A percentile compares a stretch with the other conserved stretches of the same genome.
These are phyloP conservation scores for Chlorella sp. DNA, from an alignment of 139 green algal species.

Conservation along the genomic window DNA sequence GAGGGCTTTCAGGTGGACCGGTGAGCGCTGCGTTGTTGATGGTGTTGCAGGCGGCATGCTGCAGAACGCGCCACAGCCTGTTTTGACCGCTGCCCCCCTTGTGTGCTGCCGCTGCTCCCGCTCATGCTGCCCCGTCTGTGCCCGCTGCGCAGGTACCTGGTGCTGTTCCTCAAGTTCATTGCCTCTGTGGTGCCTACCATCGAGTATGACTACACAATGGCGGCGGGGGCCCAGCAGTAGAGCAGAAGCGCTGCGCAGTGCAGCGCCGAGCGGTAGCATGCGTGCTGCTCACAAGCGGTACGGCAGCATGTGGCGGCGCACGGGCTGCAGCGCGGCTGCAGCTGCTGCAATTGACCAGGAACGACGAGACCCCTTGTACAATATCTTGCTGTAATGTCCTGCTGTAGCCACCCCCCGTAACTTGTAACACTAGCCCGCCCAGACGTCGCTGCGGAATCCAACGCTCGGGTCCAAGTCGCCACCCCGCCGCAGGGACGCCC, in stretches of 20 bases:
- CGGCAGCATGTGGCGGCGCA: neutral
- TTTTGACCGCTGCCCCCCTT: too few relatives aligned
- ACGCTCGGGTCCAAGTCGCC: neutral
- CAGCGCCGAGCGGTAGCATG: neutral
- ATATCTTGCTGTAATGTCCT: too few relatives aligned
- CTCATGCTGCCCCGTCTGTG: too few relatives aligned
- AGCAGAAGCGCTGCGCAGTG: too few relatives aligned
- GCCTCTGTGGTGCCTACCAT: constrained; percentile 94
- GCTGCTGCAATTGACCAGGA: neutral
- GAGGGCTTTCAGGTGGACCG: constrained; percentile 74
- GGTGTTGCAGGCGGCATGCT: too few relatives aligned
- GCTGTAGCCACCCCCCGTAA: too few relatives aligned
- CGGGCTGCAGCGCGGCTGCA: neutral
- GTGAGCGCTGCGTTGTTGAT: constrained; percentile 50
- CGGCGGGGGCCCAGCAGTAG: constrained; percentile 46
- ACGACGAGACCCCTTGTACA: too few relatives aligned
- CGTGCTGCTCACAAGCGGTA: too few relatives aligned
- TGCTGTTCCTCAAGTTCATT: constrained; percentile 98
- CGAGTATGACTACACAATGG: constrained; percentile 92
- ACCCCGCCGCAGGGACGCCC: neutral
- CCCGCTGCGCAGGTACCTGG: constrained; percentile 93
- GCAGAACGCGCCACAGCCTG: too few relatives aligned
- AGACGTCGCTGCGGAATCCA: too few relatives aligned
- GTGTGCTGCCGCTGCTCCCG: too few relatives aligned
- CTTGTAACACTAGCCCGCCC: too few relatives aligned